Percentiles rank a stretch among this genome's conserved stretches.
Conservation (phyloP, 2,329 filamentous ascomycete species). For the Diaporthe nobilis region DNA sequence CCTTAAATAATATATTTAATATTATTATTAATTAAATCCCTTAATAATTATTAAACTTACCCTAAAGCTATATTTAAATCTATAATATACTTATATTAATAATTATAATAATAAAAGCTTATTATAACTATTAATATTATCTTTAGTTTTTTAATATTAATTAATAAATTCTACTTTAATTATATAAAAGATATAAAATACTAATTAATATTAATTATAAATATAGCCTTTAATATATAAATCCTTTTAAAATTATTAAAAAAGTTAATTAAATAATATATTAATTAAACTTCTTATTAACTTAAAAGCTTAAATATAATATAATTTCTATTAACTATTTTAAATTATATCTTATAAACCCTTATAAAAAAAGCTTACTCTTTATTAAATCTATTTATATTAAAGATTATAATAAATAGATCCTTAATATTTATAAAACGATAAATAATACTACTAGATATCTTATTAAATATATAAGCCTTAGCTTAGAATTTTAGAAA, state of each 20-base stretch:
- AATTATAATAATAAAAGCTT: no score
- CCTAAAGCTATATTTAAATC: not conserved
- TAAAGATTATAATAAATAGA: not conserved
- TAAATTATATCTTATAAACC: not conserved
- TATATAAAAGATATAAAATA: not conserved
- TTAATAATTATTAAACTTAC: not conserved
- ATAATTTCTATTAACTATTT: not conserved
- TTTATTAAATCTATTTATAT: not conserved
- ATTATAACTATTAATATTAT: no score
- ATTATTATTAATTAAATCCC: not conserved
- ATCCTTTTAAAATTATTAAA: not conserved
- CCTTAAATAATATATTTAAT: not conserved
- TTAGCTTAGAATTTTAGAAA: not conserved
- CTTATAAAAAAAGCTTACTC: not conserved
- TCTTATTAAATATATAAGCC: not conserved
- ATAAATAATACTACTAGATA: not conserved
- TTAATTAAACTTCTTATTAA: not conserved
- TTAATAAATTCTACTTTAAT: no score
- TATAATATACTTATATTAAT: no score
- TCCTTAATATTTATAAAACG: not conserved
- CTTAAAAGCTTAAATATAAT: not conserved
- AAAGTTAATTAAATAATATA: not conserved
- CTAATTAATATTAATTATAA: not conserved
- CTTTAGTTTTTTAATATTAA: no score
- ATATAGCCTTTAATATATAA: not conserved